Evolutionary conservation across 2,329 filamentous ascomycete species (phyloP).

Genomic region (Cladosporium velox): DNA sequence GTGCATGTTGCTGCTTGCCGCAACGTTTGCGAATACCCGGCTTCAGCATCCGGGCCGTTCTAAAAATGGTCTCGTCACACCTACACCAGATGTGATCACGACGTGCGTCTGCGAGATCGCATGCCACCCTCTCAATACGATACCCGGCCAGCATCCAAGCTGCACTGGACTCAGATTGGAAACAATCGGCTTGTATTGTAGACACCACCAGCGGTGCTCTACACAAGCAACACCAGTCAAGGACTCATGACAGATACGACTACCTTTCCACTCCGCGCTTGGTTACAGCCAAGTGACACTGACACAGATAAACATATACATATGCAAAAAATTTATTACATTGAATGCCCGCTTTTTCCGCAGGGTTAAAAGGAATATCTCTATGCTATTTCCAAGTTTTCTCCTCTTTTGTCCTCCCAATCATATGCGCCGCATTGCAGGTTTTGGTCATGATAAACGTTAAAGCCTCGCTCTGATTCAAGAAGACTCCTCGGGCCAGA

Average conservation of each 20-base stretch:
- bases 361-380: not conserved
- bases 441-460: constrained; percentile 10
- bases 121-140: not conserved
- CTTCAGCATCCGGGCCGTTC: not conserved
- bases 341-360: not conserved
- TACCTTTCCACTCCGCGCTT: not conserved
- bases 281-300: not conserved
- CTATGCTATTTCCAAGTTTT: constrained; percentile 12
- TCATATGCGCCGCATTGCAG: not conserved
- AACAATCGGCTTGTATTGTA: not conserved
- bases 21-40: not conserved
- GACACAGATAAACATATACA: not conserved
- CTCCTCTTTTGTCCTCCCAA: not conserved
- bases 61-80: not conserved
- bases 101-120: not conserved
- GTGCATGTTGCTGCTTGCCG: not conserved
- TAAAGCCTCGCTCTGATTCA: constrained; percentile 18
- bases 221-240: not conserved
- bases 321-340: not conserved
- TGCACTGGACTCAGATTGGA: not conserved
- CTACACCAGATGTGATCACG: not conserved
- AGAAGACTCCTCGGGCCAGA: constrained; percentile 49
- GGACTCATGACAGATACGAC: not conserved
- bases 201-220: not conserved
- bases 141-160: not conserved